Conservation (phyloP, 768 basidiomycete genomes). For the Tremella mesenterica region DNA sequence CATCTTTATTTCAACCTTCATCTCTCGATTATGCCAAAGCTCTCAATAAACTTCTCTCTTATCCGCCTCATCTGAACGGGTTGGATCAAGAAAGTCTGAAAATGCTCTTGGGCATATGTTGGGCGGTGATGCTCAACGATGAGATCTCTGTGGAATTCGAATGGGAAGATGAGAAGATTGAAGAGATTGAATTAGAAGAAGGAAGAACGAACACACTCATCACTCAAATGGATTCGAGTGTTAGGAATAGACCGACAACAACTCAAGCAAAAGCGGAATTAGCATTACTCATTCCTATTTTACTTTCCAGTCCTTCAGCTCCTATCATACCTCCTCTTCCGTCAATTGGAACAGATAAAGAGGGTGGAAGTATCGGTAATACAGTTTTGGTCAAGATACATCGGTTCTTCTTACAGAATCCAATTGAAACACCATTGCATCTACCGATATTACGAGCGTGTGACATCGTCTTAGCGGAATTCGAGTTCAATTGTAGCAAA, state of each 20-base stretch:
- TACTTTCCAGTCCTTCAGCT: constrained; percentile 48
- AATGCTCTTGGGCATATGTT: constrained; percentile 58
- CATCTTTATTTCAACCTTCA: constrained; percentile 55
- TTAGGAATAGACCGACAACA: constrained; percentile 11
- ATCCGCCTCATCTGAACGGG: constrained; percentile 69
- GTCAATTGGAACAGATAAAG: constrained; percentile 1
- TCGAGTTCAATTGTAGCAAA: constrained; percentile 65
- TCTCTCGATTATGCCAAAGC: constrained; percentile 76
- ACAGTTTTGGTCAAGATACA: constrained; percentile 55
- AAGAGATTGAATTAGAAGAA: constrained; percentile 25
- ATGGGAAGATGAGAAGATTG: constrained; percentile 38
- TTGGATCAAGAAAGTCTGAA: constrained; percentile 61
- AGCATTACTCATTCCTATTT: constrained; percentile 48
- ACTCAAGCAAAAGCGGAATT: constrained; percentile 62
- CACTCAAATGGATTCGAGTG: neutral
- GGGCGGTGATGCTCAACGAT: constrained; percentile 68
- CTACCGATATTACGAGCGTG: constrained; percentile 63
- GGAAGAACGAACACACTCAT: neutral
- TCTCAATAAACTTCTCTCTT: constrained; percentile 57
- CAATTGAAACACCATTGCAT: constrained; percentile 69
- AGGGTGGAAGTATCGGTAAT: constrained; percentile 12
- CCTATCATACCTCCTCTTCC: constrained; percentile 8
- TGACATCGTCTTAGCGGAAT: constrained; percentile 60
- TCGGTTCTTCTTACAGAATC: constrained; percentile 62
- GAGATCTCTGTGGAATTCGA: constrained; percentile 43